Evolutionary conservation across 1,139 yeast genomes (phyloP).

Genomic region (Scheffersomyces stambukii): DNA sequence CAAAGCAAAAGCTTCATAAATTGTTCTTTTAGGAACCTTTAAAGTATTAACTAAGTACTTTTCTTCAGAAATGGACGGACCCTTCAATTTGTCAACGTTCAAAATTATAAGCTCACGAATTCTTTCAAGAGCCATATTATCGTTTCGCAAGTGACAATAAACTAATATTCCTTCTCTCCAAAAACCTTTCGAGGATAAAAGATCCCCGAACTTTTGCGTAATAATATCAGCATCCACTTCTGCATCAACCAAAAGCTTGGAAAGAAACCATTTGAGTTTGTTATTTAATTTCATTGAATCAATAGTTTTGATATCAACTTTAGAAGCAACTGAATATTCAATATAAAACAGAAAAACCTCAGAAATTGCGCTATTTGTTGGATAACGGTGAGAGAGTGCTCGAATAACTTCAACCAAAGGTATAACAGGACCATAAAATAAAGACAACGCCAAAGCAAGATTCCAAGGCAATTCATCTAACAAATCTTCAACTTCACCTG

Average conservation of each 20-base stretch:
- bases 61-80: slow-evolving; percentile 24
- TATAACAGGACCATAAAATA: slow-evolving; percentile 57
- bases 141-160: slow-evolving; percentile 48
- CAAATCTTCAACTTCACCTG: slow-evolving; percentile 49
- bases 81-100: slow-evolving; percentile 40
- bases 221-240: no score
- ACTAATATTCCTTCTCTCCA: slow-evolving; percentile 64
- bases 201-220: slow-evolving; percentile 50
- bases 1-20: slow-evolving; percentile 53
- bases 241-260: slow-evolving; percentile 39
- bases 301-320: slow-evolving; percentile 3
- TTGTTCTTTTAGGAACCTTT: slow-evolving; percentile 42
- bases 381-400: slow-evolving; percentile 12
- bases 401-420: slow-evolving; percentile 38
- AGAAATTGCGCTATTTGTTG: slow-evolving; percentile 13
- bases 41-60: slow-evolving; percentile 30
- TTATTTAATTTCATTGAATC: slow-evolving; percentile 16
- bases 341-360: slow-evolving; percentile 22
- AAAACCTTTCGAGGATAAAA: slow-evolving; percentile 44
- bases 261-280: slow-evolving; percentile 54
- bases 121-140: slow-evolving; percentile 32
- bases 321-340: slow-evolving; percentile 2
- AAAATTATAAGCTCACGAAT: slow-evolving; percentile 45
- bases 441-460: slow-evolving; percentile 50
- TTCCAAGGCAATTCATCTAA: slow-evolving; percentile 61